These are phyloP conservation scores for Pyronema domesticum DNA, from an alignment of 495 filamentous ascomycete genomes.

Conservation along the genomic window DNA sequence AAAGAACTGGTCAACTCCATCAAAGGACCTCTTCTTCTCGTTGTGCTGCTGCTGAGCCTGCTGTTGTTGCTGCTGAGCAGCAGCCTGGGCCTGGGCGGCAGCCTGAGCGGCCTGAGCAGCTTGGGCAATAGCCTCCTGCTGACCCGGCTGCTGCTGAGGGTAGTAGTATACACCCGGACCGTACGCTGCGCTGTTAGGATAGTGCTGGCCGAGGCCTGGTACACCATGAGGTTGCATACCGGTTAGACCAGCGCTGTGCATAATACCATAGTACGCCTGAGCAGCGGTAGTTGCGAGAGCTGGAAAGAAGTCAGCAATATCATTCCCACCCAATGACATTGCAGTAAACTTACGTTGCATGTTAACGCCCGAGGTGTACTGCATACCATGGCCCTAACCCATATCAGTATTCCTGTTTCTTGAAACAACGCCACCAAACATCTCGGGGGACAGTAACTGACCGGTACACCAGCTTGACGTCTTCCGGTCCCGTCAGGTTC, in stretches of 20 bases:
- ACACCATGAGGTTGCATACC: conserved; percentile 11
- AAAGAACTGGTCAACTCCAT: conserved; percentile 86
- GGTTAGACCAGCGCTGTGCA: conserved; percentile 10
- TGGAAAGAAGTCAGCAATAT: conserved; percentile 10
- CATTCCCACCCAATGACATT: neutral
- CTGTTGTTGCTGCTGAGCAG: conserved; percentile 23
- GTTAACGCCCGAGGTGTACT: conserved; percentile 21
- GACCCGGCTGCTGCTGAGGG: conserved; percentile 7
- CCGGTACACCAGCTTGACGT: conserved; percentile 15
- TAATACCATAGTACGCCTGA: conserved; percentile 25
- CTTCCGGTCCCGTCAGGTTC: conserved; percentile 31
- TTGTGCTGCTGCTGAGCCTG: conserved; percentile 20
- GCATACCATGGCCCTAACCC: conserved; percentile 12
- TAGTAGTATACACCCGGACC: conserved; percentile 20
- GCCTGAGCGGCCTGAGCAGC: conserved; percentile 26
- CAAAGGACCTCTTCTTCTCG: conserved; percentile 63
- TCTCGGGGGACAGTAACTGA: neutral
- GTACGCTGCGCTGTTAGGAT: conserved; percentile 13
- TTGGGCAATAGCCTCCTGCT: conserved; percentile 19
- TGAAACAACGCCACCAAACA: neutral
- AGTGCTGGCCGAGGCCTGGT: conserved; percentile 22
- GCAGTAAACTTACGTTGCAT: conserved; percentile 21
- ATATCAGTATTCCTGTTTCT: neutral
- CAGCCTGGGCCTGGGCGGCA: conserved; percentile 27
- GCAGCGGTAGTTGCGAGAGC: conserved; percentile 24